Evolutionary conservation across 2,329 filamentous ascomycete species (phyloP).

Genomic region (Teratosphaeria zuluensis): DNA sequence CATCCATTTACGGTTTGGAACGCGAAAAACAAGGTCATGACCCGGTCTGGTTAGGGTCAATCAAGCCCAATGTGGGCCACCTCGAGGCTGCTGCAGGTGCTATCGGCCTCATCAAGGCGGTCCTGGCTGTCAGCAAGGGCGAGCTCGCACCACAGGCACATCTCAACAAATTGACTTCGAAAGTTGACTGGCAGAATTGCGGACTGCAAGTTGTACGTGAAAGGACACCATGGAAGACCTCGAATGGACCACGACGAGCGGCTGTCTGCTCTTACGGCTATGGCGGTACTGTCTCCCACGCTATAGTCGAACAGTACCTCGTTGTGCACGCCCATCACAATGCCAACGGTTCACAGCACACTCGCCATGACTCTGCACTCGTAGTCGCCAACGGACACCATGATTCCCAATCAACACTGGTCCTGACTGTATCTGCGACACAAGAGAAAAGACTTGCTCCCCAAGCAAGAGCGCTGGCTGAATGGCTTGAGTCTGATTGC

Average conservation of each 20-base stretch:
- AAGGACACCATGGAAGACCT: background rate
- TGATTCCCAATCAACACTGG: background rate
- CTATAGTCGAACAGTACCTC: background rate
- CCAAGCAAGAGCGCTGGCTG: background rate
- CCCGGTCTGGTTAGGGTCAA: background rate
- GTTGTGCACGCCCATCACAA: background rate
- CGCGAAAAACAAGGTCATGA: background rate
- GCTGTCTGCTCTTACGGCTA: background rate
- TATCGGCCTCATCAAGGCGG: background rate
- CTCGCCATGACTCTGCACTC: background rate
- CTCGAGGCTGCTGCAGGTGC: background rate
- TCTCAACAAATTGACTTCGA: background rate
- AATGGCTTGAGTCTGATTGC: background rate
- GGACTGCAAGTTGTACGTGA: background rate
- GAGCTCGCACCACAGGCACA: background rate
- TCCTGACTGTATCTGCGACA: background rate
- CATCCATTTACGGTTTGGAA: background rate
- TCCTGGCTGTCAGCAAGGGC: background rate
- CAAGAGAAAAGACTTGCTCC: background rate
- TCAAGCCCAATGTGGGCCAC: background rate
- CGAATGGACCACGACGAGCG: background rate
- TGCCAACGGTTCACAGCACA: background rate
- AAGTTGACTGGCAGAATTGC: background rate
- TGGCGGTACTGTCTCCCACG: background rate
- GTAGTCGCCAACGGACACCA: background rate